Evolutionary conservation across 1,139 yeast species (phyloP).

Genomic region (Lodderomyces orthopsilosis): DNA sequence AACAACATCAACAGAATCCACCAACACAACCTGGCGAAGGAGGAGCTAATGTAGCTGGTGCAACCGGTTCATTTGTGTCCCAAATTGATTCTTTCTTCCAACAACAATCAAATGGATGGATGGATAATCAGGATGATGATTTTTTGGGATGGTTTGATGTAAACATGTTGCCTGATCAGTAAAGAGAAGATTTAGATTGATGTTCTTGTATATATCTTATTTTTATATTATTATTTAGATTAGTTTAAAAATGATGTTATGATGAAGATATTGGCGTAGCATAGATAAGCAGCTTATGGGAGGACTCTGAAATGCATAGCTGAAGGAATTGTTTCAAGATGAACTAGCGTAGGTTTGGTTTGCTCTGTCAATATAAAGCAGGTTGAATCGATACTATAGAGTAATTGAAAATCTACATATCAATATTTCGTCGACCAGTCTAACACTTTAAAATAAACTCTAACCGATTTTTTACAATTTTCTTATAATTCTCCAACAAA

Average conservation of each 20-base stretch:
- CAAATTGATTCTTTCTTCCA: constrained; percentile 61
- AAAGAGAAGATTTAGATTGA: background rate
- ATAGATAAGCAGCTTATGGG: no score
- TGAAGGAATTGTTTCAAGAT: no score
- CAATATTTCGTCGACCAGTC: no score
- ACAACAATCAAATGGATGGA: constrained; percentile 84
- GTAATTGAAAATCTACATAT: no score
- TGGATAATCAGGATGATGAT: constrained; percentile 74
- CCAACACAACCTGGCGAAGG: background rate
- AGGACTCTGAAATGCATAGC: no score
- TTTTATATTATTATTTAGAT: background rate
- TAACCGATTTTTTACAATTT: no score
- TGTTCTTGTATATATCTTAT: background rate
- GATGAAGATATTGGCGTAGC: background rate
- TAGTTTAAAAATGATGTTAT: background rate
- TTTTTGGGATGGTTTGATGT: constrained; percentile 94
- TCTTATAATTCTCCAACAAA: no score
- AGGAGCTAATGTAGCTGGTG: background rate
- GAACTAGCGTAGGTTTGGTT: no score
- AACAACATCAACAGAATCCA: background rate
- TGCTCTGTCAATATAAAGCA: no score
- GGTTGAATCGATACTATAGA: no score
- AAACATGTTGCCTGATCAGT: constrained; percentile 30
- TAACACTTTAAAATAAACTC: no score
- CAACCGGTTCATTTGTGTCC: constrained; percentile 26